Conservation (phyloP, 768 basidiomycete genomes). For the Pisolithus tinctorius region DNA sequence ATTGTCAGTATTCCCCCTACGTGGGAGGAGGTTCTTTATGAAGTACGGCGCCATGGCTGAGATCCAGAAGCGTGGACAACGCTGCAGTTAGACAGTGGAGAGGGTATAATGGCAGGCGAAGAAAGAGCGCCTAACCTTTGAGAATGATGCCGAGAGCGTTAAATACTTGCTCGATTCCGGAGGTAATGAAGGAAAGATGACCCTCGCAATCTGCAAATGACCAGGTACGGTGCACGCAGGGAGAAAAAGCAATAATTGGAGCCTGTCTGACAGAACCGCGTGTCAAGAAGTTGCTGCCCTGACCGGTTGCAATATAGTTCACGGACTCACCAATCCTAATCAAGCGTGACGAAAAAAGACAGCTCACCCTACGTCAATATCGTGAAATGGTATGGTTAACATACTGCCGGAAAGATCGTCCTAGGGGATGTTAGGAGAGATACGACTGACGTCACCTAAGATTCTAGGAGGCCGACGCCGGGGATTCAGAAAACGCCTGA, state of each 20-base stretch:
- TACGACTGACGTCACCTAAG: not conserved
- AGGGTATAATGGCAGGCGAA: not conserved
- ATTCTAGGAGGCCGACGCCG: too few relatives aligned
- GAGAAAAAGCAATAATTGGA: not conserved
- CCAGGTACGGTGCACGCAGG: not conserved
- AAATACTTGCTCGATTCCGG: not conserved
- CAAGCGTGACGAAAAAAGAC: too few relatives aligned
- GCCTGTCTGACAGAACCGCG: not conserved
- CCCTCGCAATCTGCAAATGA: too few relatives aligned
- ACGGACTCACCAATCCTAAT: not conserved
- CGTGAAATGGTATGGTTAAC: too few relatives aligned
- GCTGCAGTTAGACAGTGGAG: not conserved
- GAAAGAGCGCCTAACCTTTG: not conserved
- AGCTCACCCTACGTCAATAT: too few relatives aligned
- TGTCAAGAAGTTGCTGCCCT: not conserved
- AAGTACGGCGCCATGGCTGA: conserved; percentile 44
- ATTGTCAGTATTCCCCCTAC: conserved; percentile 33
- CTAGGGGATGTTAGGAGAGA: not conserved
- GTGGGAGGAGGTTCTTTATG: conserved; percentile 42
- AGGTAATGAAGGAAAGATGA: too few relatives aligned
- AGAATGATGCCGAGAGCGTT: not conserved
- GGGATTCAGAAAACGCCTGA: too few relatives aligned
- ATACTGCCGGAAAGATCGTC: too few relatives aligned
- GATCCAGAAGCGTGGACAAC: not conserved
- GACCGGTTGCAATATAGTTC: not conserved